Conservation (phyloP, 2,329 filamentous ascomycete genomes). For the Beauveria bassiana region DNA sequence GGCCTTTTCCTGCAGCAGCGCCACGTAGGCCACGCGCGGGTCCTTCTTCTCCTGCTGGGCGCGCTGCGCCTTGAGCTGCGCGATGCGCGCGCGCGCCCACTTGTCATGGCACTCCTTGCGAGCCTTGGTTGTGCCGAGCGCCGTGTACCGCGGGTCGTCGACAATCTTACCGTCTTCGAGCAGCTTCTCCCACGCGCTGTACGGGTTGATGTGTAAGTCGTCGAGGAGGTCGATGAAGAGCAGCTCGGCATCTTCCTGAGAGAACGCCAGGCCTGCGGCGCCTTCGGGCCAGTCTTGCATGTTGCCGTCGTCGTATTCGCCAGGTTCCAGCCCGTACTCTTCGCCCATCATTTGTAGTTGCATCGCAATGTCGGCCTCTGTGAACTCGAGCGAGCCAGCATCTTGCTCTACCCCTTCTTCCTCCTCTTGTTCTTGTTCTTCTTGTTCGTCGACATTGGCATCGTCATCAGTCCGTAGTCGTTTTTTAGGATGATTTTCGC, state of each 20-base stretch:
- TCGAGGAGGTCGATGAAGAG: slow-evolving; percentile 82
- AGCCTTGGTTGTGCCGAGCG: slow-evolving; percentile 70
- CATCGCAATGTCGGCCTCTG: slow-evolving; percentile 88
- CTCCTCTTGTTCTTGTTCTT: slow-evolving; percentile 47
- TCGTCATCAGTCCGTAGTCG: slow-evolving; percentile 46
- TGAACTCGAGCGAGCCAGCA: slow-evolving; percentile 64
- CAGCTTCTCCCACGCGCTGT: slow-evolving; percentile 83
- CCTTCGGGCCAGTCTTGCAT: slow-evolving; percentile 61
- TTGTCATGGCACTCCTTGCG: slow-evolving; percentile 76
- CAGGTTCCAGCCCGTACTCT: slow-evolving; percentile 71
- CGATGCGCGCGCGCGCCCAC: slow-evolving; percentile 75
- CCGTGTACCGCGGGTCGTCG: slow-evolving; percentile 80
- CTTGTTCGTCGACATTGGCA: slow-evolving; percentile 45
- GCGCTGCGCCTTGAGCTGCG: slow-evolving; percentile 61
- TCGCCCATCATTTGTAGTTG: slow-evolving; percentile 86
- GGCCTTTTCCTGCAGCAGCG: slow-evolving; percentile 72
- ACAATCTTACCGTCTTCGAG: slow-evolving; percentile 75
- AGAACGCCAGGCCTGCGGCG: slow-evolving; percentile 61
- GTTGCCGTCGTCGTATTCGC: slow-evolving; percentile 63
- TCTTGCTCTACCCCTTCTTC: slow-evolving; percentile 49
- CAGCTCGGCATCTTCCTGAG: slow-evolving; percentile 65
- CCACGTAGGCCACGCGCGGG: slow-evolving; percentile 73
- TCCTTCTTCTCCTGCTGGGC: slow-evolving; percentile 73
- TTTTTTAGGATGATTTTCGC: slow-evolving; percentile 47
- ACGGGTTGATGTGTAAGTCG: slow-evolving; percentile 77